phyloP scores from a whole-genome alignment of 176 grass and related monocot species.

The Zoysia pacifica region DNA sequence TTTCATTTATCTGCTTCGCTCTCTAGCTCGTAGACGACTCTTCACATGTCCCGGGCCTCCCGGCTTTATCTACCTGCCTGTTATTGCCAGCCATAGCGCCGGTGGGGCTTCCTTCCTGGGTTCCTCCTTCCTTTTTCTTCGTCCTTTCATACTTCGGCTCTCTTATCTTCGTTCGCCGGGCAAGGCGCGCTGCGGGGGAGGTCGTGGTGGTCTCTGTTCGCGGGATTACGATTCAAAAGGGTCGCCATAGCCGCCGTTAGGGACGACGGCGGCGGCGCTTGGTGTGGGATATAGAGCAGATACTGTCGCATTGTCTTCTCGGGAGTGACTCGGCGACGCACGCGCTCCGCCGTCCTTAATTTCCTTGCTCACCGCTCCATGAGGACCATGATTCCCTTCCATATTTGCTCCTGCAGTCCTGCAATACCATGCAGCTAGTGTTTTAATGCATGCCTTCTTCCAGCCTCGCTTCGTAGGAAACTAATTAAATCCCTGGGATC shows the following conservation, averaged over 20 bases:
- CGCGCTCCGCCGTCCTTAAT: not conserved
- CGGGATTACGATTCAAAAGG: not conserved
- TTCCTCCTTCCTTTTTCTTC: not conserved
- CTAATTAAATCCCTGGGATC: conserved; percentile 46
- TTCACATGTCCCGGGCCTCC: conserved; percentile 28
- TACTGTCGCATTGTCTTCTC: too few species aligned
- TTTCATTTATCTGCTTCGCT: conserved; percentile 7
- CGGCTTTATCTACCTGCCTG: conserved; percentile 45
- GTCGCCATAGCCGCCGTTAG: not conserved
- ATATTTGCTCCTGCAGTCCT: conserved; percentile 28
- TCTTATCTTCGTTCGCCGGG: not conserved
- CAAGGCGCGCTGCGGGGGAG: too few species aligned
- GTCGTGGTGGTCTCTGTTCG: not conserved
- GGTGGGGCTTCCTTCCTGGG: not conserved
- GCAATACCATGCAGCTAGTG: conserved; percentile 10
- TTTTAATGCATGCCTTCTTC: conserved; percentile 46
- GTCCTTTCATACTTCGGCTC: not conserved
- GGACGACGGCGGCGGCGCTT: too few species aligned
- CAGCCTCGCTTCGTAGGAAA: conserved; percentile 22
- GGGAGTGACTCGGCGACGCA: too few species aligned
- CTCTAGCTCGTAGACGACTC: conserved; percentile 20
- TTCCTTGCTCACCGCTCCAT: not conserved
- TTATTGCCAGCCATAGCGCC: conserved; percentile 4
- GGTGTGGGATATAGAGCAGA: too few species aligned
- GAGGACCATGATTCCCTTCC: conserved; percentile 37